Evolutionary conservation across 1,139 yeast genomes (phyloP), one percentile per base, ranked within the genome.

Genomic region (Scheffersomyces titani): DNA sequence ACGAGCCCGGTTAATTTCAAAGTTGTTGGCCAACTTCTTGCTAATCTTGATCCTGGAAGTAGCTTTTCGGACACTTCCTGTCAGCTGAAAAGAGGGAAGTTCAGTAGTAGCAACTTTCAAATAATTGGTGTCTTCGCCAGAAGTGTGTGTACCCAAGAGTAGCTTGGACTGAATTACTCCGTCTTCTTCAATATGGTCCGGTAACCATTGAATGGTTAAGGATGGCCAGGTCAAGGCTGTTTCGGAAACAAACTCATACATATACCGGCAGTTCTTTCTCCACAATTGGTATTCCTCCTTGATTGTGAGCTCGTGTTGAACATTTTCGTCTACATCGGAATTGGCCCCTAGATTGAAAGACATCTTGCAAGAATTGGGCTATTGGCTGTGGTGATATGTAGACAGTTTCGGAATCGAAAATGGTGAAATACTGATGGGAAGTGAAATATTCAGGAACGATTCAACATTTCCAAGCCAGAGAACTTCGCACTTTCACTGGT

Each of bases 141-240:
- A 85, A 0, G 98, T 91, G 68, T 91, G 93, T 0, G 99, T 94
- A 13, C 98, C 97, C 49, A 93, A 73, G 21, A 93, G 70, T 56
- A 94, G 70, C 52, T 68, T 71, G 40, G 81, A 70, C 65, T 78
- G 74, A 68, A 83, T 60, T 67, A 82, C 61, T 61, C 81, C 67
- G 72, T 70, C 69, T n/a, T 62, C 65, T n/a, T 54, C 59, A 1
- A 61, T 54, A 58, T 70, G 72, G 53, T 82, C 78, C 0, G 92
- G 92, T 19, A 88, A 72, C 92, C 94, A 89, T 72, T 89, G 90
- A 2, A 89, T 80, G 2, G 94, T 88, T 54, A 89, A 75, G 3
- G 93, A 87, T 1, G 96, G 96, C 96, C 96, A 90, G 9, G 88
- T 82, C 52, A 89, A 73, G 1, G 90, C 90, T 0, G 93, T 88